These are phyloP conservation scores for Taxawa tesnikishii DNA, from an alignment of 2,329 filamentous ascomycete species.

Conservation along the genomic window DNA sequence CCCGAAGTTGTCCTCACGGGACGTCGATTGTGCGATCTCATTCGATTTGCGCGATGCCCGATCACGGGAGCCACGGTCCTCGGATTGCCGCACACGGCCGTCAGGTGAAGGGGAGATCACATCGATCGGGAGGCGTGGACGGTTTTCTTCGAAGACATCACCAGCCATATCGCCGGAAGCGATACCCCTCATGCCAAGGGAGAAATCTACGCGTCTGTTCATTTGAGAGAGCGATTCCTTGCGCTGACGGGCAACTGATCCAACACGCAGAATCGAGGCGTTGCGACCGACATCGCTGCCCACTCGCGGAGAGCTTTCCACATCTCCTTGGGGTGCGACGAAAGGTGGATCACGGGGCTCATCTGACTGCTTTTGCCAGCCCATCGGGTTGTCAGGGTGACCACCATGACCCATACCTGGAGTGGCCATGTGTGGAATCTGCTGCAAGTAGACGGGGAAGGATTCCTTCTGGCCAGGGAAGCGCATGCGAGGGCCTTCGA, in stretches of 20 bases:
- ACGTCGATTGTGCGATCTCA: conserved; percentile 16
- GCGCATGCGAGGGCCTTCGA: conserved; percentile 69
- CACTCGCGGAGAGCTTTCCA: not conserved
- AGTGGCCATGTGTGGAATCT: conserved; percentile 33
- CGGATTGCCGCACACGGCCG: conserved; percentile 16
- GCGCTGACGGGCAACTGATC: conserved; percentile 28
- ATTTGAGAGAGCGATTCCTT: conserved; percentile 46
- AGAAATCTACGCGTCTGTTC: conserved; percentile 57
- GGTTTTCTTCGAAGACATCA: conserved; percentile 50
- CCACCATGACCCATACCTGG: conserved; percentile 28
- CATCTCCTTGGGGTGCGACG: conserved; percentile 20
- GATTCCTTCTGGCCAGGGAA: conserved; percentile 55
- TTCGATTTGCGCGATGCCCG: conserved; percentile 9
- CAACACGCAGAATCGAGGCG: conserved; percentile 7
- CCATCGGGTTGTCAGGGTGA: conserved; percentile 31
- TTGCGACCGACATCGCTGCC: conserved; percentile 5
- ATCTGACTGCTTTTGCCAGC: conserved; percentile 18
- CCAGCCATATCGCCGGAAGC: conserved; percentile 46
- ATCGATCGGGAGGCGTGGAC: conserved; percentile 27
- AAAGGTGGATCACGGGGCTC: conserved; percentile 29
- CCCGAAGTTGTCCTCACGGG: conserved; percentile 9
- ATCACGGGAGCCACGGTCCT: conserved; percentile 14
- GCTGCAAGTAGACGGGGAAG: conserved; percentile 53
- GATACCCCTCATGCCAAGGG: conserved; percentile 51
- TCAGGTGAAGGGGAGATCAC: conserved; percentile 21